A percentile compares a stretch with the other conserved stretches of the same genome.
Evolutionary conservation across 2,329 filamentous ascomycete genomes (phyloP).

Genomic region (Xylaria hypoxylon): DNA sequence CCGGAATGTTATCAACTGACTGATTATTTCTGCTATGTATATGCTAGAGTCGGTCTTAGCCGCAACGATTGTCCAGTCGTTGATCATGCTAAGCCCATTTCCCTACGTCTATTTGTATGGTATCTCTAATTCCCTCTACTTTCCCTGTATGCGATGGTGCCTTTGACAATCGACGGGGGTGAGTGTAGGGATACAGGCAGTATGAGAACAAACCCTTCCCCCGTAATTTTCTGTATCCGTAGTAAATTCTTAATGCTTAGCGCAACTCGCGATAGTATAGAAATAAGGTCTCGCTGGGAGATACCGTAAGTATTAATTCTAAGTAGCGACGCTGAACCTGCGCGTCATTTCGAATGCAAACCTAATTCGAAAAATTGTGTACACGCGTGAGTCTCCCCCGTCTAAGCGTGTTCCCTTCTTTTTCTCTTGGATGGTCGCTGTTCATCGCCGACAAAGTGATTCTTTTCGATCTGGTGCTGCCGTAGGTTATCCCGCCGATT

Average conservation of each 20-base stretch:
- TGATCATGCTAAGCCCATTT: slow-evolving; percentile 20
- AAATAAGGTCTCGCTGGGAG: slow-evolving; percentile 20
- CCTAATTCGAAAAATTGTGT: slow-evolving; percentile 19
- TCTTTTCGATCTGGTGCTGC: slow-evolving; percentile 68
- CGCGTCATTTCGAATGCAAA: slow-evolving; percentile 22
- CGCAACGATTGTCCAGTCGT: slow-evolving; percentile 6
- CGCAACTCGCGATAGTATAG: slow-evolving; percentile 6
- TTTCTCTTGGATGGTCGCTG: slow-evolving; percentile 61
- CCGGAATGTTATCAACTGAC: slow-evolving; percentile 22
- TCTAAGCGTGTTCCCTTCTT: slow-evolving; percentile 48
- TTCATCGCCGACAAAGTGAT: slow-evolving; percentile 62
- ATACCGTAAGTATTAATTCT: slow-evolving; percentile 25
- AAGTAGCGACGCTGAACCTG: slow-evolving; percentile 23
- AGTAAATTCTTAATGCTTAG: slow-evolving; percentile 7
- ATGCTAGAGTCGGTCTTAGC: slow-evolving; percentile 13
- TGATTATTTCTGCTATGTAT: slow-evolving; percentile 28
- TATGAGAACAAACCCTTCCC: slow-evolving; percentile 12
- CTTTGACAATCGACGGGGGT: neutral
- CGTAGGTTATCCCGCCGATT: slow-evolving; percentile 67
- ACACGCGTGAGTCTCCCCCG: slow-evolving; percentile 6
- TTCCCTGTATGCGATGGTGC: slow-evolving; percentile 14
- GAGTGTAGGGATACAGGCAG: neutral
- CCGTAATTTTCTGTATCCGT: slow-evolving; percentile 30
- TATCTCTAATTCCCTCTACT: slow-evolving; percentile 32
- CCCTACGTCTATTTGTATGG: slow-evolving; percentile 30